Evolutionary conservation across 306 rosid species (phyloP), one percentile per base, ranked within the genome.

Genomic region (Abrus pulchellus): DNA sequence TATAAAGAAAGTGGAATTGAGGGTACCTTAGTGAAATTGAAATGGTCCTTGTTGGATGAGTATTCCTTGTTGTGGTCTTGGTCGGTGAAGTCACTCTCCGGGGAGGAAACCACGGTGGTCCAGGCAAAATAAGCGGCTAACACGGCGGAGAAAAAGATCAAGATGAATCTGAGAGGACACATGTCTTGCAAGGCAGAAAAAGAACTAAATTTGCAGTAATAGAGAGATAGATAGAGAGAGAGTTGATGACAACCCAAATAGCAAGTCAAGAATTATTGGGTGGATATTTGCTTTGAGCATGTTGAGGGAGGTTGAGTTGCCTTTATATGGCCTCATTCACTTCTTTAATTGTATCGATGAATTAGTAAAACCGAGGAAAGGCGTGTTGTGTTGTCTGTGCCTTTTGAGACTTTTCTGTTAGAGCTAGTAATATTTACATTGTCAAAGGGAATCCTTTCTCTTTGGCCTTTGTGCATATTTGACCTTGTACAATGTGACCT

Each of bases 161-260:
- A 78, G 77, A 94, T 83, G 86, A 94, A 92, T 81, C 94, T 85
- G 5, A 94, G 83, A 49, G 97, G 95, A 81, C 97, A 94, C 98
- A 89, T 93, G 9, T 64, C 73, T 72, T 71, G 47, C 44, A 43
- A 81, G 38, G 14, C 8, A 65, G 43, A 28, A 68, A 29, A 28
- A 28, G 27, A 82, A 32, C 38, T 44, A 32, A 27, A 20, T n/a
- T 77, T 34, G 36, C 29, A 76, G 73, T 7, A 40, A 13, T 20
- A 12, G 55, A 20, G 4, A 14, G 38, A 34, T 1, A 48, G 44
- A 47, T 49, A 38, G 13, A 60, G 61, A 76, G 40, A 4, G 53
- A 56, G 32, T 40, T 10, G 74, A 32, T 32, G 64, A 8, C 12
- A 80, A 74, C 10, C 53, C 27, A 12, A 55, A 40, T 8, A 63